A percentile compares a stretch with the other conserved stretches of the same genome.
Conservation (phyloP, 768 basidiomycete genomes). For the Podaxis sp. region DNA sequence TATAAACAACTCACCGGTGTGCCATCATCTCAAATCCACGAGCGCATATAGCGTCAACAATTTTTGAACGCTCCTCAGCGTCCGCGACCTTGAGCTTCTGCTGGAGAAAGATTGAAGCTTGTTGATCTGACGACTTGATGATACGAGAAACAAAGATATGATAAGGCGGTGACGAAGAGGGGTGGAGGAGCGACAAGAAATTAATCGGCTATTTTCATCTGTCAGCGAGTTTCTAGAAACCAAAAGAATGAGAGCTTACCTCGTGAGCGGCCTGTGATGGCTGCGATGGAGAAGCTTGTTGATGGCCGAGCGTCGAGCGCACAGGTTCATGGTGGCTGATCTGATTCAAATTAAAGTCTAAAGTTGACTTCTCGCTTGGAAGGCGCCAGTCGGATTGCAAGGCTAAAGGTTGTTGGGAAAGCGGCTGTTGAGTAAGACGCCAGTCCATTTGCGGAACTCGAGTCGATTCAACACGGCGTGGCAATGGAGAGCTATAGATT, state of each 20-base stretch:
- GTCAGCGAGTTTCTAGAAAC: slow-evolving; percentile 12
- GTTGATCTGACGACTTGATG: slow-evolving; percentile 87
- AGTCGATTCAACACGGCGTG: slow-evolving; percentile 25
- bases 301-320: slow-evolving; percentile 26
- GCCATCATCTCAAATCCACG: slow-evolving; percentile 93
- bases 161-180: slow-evolving; percentile 82
- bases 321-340: slow-evolving; percentile 22
- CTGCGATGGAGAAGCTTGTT: slow-evolving; percentile 23
- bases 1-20: slow-evolving; percentile 47
- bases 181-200: slow-evolving; percentile 80
- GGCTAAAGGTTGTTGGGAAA: slow-evolving; percentile 25
- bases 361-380: slow-evolving; percentile 27
- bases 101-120: slow-evolving; percentile 86
- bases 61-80: slow-evolving; percentile 69
- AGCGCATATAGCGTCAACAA: slow-evolving; percentile 82
- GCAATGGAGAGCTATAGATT: slow-evolving; percentile 28
- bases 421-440: slow-evolving; percentile 27
- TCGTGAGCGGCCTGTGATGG: slow-evolving; percentile 38
- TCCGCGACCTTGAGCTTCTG: slow-evolving; percentile 89
- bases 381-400: slow-evolving; percentile 40
- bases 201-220: slow-evolving; percentile 68
- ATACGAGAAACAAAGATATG: slow-evolving; percentile 78
- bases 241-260: slow-evolving; percentile 33
- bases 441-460: slow-evolving; percentile 31
- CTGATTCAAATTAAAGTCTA: slow-evolving; percentile 23